Base-by-base conservation (phyloP, 2,329 filamentous ascomycete species). In the Paramyrothecium sp. region DNA sequence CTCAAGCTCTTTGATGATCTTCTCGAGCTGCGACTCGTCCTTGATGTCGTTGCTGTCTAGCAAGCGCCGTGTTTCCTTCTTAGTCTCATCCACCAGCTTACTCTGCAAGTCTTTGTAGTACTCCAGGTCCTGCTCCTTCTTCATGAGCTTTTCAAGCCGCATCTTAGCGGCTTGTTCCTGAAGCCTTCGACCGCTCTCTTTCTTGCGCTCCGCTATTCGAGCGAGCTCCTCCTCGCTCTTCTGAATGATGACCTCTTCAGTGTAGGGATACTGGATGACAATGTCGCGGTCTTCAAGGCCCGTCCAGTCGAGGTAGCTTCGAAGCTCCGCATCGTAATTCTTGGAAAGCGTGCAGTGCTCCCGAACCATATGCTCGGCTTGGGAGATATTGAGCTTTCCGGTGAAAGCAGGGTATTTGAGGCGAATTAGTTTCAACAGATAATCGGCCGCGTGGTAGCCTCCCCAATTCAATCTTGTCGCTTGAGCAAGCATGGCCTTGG, bases 111-210 rank as follows among this genome's bases (percentile, higher is more conserved):
- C 86, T 69, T 92, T 92, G 79, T 93, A 97, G 73, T 97, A 97
- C 65, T 96, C 93, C 2, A 98, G 78, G 70, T 98, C 93, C 69
- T 96, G 88, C 75, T 99, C 95, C 74, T 99, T 99, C 69, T 91
- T 90, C 71, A 98, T 91, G 51, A 99, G 80, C 67, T 96, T 96
- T 63, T 99, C 95, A 1, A 99, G 78, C 8, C 95, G 89, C 92
- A 97, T 97, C 74, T 97, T 98, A 11, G 94, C 94, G 0, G 95
- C 95, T 73, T 99, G 95, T 67, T 97, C 92, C 72, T 99, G 95
- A 23, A 99, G 71, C 50, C 96, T 83, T 61, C 95, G 83, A 0
- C 95, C 95, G 64, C 92, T 95, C 74, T 99, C 95, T 72, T 96
- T 96, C 69, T 96, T 92, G 71, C 94, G 89, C 78, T 99, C 95